These are phyloP conservation scores for Cupressus sempervirens DNA, from an alignment of 75 land plant species.

Conservation along the genomic window DNA sequence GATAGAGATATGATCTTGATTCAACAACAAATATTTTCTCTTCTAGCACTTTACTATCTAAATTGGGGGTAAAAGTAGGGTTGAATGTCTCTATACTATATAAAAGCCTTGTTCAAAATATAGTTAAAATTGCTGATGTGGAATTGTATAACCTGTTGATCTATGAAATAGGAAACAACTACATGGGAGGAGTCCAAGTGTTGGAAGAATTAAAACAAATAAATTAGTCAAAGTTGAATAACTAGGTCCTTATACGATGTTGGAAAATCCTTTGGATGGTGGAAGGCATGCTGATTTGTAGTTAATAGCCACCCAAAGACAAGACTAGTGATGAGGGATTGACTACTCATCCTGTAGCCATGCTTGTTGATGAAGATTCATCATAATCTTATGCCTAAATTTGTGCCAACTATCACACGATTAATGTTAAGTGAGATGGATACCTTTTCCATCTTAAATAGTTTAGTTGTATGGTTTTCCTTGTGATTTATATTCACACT, in stretches of 20 bases:
- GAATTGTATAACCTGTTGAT: conserved; percentile 50
- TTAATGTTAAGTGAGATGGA: conserved; percentile 65
- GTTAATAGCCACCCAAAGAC: conserved; percentile 44
- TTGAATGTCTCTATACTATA: conserved; percentile 64
- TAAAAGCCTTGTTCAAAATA: conserved; percentile 16
- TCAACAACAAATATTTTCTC: conserved; percentile 94
- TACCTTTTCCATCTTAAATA: not conserved
- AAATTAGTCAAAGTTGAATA: conserved; percentile 2
- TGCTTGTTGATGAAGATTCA: conserved; percentile 99
- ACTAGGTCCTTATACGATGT: not conserved
- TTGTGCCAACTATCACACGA: conserved; percentile 90
- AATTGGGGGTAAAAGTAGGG: conserved; percentile 88
- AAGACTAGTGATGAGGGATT: conserved; percentile 65
- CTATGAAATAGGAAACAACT: conserved; percentile 67
- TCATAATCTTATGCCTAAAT: conserved; percentile 93
- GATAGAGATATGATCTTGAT: conserved; percentile 90
- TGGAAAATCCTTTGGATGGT: conserved; percentile 2
- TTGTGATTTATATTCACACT: not conserved
- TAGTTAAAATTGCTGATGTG: conserved; percentile 53
- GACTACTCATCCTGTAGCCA: conserved; percentile 84
- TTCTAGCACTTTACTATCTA: conserved; percentile 82
- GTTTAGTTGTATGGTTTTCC: not conserved
- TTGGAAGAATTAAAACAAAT: conserved; percentile 22
- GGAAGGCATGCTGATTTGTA: conserved; percentile 25
- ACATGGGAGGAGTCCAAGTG: too few relatives aligned